Evolutionary conservation across 1,139 yeast species (phyloP).

Genomic region (Citeromyces hawaiiensis): DNA sequence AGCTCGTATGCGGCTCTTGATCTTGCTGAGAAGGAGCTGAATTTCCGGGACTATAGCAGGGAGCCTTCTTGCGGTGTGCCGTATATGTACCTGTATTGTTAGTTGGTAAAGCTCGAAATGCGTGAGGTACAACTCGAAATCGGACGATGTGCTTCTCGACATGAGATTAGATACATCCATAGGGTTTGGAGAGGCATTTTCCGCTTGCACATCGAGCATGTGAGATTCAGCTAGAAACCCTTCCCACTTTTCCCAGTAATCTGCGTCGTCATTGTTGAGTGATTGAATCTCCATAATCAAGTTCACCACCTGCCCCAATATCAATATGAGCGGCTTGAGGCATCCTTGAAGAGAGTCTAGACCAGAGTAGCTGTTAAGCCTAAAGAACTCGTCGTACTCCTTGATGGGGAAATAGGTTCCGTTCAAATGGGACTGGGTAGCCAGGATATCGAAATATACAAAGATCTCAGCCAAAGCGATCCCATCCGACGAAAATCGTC

Average conservation of each 20-base stretch:
- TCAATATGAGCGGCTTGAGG: slow-evolving; percentile 2
- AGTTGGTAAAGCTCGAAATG: slow-evolving; percentile 36
- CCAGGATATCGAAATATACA: slow-evolving; percentile 17
- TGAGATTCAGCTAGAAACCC: background rate
- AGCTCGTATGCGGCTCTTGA: slow-evolving; percentile 4
- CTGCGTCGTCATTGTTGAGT: background rate
- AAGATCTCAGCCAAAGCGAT: slow-evolving; percentile 12
- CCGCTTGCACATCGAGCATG: background rate
- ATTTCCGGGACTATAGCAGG: slow-evolving; percentile 32
- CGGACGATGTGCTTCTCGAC: background rate
- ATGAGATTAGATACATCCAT: slow-evolving; percentile 1
- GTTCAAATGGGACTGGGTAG: slow-evolving; percentile 17
- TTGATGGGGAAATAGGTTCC: slow-evolving; percentile 15
- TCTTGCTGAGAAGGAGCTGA: slow-evolving; percentile 21
- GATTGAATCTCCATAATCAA: slow-evolving; percentile 1
- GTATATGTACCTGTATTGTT: slow-evolving; percentile 29
- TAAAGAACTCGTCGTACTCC: slow-evolving; percentile 8
- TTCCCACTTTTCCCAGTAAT: background rate
- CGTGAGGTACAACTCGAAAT: slow-evolving; percentile 25
- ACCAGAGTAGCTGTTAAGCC: background rate
- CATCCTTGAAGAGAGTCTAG: slow-evolving; percentile 4
- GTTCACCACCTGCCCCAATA: slow-evolving; percentile 3
- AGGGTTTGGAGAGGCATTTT: background rate
- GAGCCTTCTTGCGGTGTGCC: slow-evolving; percentile 27
- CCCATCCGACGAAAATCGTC: slow-evolving; percentile 15